These are phyloP conservation scores for Centaurea solstitialis DNA, from an alignment of 129 eudicot genomes.

Conservation along the genomic window DNA sequence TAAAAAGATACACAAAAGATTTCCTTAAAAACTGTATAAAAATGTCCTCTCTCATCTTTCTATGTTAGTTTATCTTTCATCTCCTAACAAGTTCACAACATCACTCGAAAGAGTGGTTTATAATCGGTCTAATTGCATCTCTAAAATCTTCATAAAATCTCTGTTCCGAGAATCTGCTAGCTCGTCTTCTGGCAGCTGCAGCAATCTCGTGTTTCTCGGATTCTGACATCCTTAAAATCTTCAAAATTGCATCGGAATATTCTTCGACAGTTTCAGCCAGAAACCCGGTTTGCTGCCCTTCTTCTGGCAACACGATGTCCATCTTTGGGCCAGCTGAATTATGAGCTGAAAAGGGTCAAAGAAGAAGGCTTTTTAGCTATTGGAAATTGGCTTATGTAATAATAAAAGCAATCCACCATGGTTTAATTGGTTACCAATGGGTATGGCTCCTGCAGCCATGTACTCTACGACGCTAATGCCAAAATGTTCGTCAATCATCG, in stretches of 20 bases:
- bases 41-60: not conserved
- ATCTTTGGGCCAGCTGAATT: conserved; percentile 96
- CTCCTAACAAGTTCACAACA: conserved; percentile 14
- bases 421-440: conserved; percentile 57
- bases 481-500: conserved; percentile 96
- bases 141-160: conserved; percentile 81
- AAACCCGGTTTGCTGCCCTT: conserved; percentile 73
- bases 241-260: conserved; percentile 75
- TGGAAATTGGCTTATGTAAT: not conserved
- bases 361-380: not conserved
- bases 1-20: not conserved
- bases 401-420: not conserved
- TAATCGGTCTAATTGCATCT: conserved; percentile 53
- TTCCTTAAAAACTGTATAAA: not conserved
- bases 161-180: conserved; percentile 79
- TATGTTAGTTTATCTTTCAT: conserved; percentile 12
- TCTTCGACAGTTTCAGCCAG: conserved; percentile 73
- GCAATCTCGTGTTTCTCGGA: conserved; percentile 73
- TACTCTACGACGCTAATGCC: conserved; percentile 94
- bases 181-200: conserved; percentile 81
- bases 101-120: conserved; percentile 26
- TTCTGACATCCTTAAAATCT: conserved; percentile 60
- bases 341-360: conserved; percentile 61
- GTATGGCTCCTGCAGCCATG: conserved; percentile 99
- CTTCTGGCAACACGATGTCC: conserved; percentile 93